These are phyloP conservation scores for Sporisorium scitamineum DNA, from an alignment of 1,284 basidiomycete genomes.

Conservation along the genomic window DNA sequence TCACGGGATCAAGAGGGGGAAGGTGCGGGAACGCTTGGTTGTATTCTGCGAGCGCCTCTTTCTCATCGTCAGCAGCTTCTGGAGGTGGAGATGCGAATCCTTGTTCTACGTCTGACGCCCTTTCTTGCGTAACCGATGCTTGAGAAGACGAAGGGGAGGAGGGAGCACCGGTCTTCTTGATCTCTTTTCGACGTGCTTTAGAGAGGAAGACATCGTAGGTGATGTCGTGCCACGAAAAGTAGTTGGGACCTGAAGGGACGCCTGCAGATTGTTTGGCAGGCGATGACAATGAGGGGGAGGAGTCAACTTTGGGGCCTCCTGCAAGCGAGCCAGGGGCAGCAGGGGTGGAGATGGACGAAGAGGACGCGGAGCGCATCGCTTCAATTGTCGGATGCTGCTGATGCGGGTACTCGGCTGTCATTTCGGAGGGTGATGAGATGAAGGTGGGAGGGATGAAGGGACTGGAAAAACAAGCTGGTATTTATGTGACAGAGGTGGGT, in stretches of 20 bases:
- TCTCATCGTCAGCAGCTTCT: conserved; percentile 5
- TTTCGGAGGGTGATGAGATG: background rate
- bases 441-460: background rate
- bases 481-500: too few relatives aligned
- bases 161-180: conserved; percentile 14
- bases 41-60: conserved; percentile 24
- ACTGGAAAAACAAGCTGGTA: too few relatives aligned
- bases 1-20: conserved; percentile 37
- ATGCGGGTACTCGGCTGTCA: background rate
- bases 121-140: conserved; percentile 6
- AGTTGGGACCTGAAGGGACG: conserved; percentile 5
- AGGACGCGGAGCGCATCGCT: conserved; percentile 27
- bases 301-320: background rate
- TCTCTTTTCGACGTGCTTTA: conserved; percentile 47
- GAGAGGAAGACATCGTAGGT: conserved; percentile 57
- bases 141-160: conserved; percentile 6
- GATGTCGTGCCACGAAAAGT: conserved; percentile 51
- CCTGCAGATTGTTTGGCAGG: background rate
- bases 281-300: background rate
- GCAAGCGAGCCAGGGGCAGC: background rate
- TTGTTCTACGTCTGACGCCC: conserved; percentile 16
- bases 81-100: conserved; percentile 11
- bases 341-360: conserved; percentile 23
- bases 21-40: conserved; percentile 39
- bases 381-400: background rate